Percentiles rank a stretch among this genome's conserved stretches.
phyloP scores from a whole-genome alignment of 1,284 basidiomycete genomes.

The Rhodotorula sp. region DNA sequence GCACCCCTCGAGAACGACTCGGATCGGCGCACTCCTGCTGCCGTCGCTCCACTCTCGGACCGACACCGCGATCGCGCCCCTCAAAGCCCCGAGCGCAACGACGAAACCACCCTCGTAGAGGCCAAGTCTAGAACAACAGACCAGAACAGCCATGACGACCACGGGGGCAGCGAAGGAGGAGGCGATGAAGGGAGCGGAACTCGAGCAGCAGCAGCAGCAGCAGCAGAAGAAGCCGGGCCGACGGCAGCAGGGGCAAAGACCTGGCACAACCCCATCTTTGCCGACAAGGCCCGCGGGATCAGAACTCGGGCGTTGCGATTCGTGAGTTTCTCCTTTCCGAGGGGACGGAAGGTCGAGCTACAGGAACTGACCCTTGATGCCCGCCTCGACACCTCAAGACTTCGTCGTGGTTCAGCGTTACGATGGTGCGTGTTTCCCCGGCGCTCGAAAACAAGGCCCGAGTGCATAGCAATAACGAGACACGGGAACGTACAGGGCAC shows the following conservation, averaged over 20 bases:
- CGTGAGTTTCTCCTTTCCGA: neutral
- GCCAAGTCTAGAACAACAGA: too few species aligned
- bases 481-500: constrained; percentile 33
- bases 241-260: neutral
- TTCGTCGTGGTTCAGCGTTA: constrained; percentile 41
- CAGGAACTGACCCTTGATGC: too few species aligned
- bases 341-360: neutral
- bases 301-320: constrained; percentile 32
- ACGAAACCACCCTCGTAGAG: too few species aligned
- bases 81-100: too few species aligned
- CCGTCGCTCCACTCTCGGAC: neutral
- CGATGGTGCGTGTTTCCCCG: constrained; percentile 24
- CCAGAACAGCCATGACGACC: too few species aligned
- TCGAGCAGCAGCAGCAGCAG: too few species aligned
- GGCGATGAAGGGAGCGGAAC: too few species aligned
- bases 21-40: neutral
- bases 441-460: neutral
- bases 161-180: too few species aligned
- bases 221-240: too few species aligned
- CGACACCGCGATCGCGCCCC: too few species aligned
- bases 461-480: neutral
- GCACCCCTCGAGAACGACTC: neutral
- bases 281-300: constrained; percentile 29
- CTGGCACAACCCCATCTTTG: constrained; percentile 28
- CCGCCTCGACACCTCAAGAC: neutral